A percentile compares a stretch with the other conserved stretches of the same genome.
Conservation (phyloP, 1,284 basidiomycete genomes). For the Phaffia rhodozyma region DNA sequence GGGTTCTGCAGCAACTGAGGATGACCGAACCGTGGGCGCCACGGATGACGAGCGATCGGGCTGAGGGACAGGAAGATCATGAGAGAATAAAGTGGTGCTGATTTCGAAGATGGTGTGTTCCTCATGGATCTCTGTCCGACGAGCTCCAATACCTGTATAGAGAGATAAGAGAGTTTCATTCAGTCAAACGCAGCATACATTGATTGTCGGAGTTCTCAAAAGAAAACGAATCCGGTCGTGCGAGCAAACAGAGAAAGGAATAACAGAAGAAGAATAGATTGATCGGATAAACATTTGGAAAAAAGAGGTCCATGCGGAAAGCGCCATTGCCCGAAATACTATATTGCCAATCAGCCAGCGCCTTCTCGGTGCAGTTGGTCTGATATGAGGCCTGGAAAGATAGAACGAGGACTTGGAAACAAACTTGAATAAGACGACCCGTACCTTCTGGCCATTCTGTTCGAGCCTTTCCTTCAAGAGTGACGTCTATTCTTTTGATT, state of each 20-base stretch:
- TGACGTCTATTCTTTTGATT: constrained; percentile 72
- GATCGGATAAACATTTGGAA: neutral
- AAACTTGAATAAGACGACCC: constrained; percentile 21
- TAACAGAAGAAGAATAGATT: constrained; percentile 7
- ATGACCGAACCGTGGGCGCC: too few species aligned
- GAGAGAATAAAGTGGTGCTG: constrained; percentile 36
- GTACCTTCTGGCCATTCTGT: constrained; percentile 78
- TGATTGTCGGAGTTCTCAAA: neutral
- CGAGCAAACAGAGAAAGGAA: neutral
- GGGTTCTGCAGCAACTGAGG: too few species aligned
- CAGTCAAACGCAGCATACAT: neutral
- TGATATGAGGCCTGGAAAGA: neutral
- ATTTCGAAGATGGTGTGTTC: constrained; percentile 65
- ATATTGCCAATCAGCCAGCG: neutral
- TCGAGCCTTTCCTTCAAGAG: constrained; percentile 54
- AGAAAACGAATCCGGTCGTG: constrained; percentile 1
- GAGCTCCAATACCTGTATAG: constrained; percentile 58
- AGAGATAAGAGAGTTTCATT: neutral
- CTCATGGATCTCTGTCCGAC: constrained; percentile 67
- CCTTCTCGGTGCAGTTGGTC: neutral
- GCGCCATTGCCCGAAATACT: too few species aligned
- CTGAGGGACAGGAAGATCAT: neutral
- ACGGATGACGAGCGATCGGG: too few species aligned
- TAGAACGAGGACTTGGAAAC: neutral
- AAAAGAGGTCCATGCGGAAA: too few species aligned